Conservation (phyloP, 2,329 filamentous ascomycete species). For the Sclerotinia spermophila region DNA sequence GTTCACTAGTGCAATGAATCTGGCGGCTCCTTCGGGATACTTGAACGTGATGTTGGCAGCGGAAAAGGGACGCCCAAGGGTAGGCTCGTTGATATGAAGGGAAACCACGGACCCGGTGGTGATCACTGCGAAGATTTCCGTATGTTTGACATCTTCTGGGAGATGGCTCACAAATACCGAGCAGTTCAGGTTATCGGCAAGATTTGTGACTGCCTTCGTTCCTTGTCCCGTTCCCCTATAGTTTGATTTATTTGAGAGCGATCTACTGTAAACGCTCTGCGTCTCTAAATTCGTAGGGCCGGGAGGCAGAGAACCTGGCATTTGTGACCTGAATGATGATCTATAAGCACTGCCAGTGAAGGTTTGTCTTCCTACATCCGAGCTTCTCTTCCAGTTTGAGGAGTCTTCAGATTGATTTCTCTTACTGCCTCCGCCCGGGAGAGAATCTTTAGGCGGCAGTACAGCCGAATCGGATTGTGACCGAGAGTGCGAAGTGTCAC, state of each 20-base stretch:
- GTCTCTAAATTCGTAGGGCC: accelerated
- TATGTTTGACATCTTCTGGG: background rate
- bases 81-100: background rate
- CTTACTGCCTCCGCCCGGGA: background rate
- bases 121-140: background rate
- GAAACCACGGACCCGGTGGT: background rate
- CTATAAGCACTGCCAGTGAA: background rate
- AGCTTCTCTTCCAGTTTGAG: background rate
- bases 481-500: background rate
- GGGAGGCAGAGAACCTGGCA: background rate
- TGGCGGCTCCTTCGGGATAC: background rate
- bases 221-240: background rate
- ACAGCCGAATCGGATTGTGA: background rate
- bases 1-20: background rate
- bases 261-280: accelerated
- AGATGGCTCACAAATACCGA: background rate
- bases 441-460: accelerated
- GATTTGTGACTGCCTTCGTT: background rate
- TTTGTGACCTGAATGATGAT: no score
- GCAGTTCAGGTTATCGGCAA: background rate
- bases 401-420: background rate
- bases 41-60: background rate
- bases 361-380: no score
- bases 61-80: background rate
- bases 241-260: background rate